A percentile compares a stretch with the other conserved stretches of the same genome.
Conservation (phyloP, 2,329 filamentous ascomycete species). For the Ceratocystis cubensis region DNA sequence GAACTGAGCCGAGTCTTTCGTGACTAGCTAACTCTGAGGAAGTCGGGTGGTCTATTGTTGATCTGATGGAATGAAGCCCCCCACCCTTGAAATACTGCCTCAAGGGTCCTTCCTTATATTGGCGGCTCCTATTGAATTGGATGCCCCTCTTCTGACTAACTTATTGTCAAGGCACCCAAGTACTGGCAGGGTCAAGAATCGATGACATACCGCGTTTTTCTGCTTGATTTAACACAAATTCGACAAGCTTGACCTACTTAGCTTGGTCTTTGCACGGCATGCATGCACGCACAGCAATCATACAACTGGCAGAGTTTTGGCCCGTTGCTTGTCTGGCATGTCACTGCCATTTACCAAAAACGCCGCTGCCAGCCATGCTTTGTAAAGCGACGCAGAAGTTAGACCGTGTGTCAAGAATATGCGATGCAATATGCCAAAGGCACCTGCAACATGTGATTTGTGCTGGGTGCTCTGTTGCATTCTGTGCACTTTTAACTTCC, state of each 20-base stretch:
- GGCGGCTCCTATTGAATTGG: not conserved
- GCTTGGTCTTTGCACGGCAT: not conserved
- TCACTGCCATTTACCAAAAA: constrained; percentile 3
- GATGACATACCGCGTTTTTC: constrained; percentile 4
- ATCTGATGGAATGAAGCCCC: not conserved
- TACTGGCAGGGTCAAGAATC: constrained; percentile 4
- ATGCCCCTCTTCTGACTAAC: constrained; percentile 8
- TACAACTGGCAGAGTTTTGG: not conserved
- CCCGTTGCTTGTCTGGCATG: not conserved
- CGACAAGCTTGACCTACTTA: not conserved
- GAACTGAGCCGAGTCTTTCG: not conserved
- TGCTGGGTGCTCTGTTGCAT: not conserved
- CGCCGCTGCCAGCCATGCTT: not conserved
- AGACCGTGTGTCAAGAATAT: not conserved
- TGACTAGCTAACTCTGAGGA: not conserved
- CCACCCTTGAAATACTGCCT: not conserved
- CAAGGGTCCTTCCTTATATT: not conserved
- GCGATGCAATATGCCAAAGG: not conserved
- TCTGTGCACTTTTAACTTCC: too few species aligned
- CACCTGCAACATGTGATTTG: not conserved
- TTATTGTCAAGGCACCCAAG: not conserved
- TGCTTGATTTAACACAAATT: not conserved
- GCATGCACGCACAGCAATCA: too few species aligned
- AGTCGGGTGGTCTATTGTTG: constrained; percentile 1
- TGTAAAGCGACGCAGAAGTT: not conserved